Evolutionary conservation across 2,329 filamentous ascomycete genomes (phyloP).

Genomic region (Neurospora crassa): DNA sequence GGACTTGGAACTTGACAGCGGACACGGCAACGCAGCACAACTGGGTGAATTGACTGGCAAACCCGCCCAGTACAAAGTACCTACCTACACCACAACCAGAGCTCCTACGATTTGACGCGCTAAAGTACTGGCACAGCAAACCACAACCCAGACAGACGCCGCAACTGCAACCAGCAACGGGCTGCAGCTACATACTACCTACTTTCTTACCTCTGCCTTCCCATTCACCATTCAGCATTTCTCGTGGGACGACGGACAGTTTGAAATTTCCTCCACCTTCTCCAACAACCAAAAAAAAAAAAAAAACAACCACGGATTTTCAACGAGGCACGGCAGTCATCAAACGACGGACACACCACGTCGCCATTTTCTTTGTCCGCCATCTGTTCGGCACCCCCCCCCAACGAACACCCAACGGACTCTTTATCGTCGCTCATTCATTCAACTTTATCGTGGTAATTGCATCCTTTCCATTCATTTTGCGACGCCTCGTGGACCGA

Average conservation of each 20-base stretch:
- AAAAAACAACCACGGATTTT: not conserved
- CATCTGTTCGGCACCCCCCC: not conserved
- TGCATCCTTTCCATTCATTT: not conserved
- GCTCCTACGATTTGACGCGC: not conserved
- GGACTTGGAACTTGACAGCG: not conserved
- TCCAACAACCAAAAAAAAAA: not conserved
- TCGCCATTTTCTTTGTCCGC: not conserved
- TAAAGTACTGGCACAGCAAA: not conserved
- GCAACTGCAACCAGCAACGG: not conserved
- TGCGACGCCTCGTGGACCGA: not conserved
- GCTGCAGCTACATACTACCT: not conserved
- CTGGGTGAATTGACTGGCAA: not conserved
- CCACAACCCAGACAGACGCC: not conserved
- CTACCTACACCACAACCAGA: not conserved
- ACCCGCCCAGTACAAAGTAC: not conserved
- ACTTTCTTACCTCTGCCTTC: not conserved
- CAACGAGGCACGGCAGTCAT: not conserved
- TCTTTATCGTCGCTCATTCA: not conserved
- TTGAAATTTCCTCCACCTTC: not conserved
- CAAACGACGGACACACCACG: not conserved
- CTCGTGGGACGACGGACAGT: not conserved
- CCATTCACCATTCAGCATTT: not conserved
- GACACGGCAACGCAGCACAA: not conserved
- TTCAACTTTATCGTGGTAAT: not conserved
- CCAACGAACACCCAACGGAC: not conserved